Evolutionary conservation across 345 rosid species (phyloP).

Genomic region (Balakata baccata): DNA sequence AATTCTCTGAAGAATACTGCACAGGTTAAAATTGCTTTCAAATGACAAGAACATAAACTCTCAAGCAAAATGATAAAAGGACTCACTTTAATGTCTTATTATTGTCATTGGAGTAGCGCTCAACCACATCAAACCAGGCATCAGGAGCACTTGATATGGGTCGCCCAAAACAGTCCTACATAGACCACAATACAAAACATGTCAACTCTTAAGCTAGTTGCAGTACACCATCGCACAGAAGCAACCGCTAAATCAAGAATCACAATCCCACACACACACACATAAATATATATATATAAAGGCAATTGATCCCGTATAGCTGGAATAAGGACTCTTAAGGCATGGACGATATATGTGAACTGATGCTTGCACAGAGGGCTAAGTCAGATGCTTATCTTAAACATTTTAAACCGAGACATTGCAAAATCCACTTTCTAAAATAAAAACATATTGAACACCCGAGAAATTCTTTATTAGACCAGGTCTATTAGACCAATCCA

Average conservation of each 20-base stretch:
- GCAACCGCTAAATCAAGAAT: neutral
- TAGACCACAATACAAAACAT: neutral
- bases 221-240: neutral
- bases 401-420: no score
- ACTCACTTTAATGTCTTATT: constrained; percentile 81
- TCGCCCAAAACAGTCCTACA: constrained; percentile 82
- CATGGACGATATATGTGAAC: neutral
- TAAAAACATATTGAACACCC: no score
- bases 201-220: neutral
- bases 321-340: neutral
- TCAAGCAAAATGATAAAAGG: neutral
- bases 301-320: neutral
- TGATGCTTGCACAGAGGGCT: neutral
- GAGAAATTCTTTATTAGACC: no score
- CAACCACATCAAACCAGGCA: constrained; percentile 84
- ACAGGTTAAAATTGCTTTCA: neutral
- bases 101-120: constrained; percentile 72
- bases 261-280: neutral
- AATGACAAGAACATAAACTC: neutral
- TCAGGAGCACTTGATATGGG: constrained; percentile 88
- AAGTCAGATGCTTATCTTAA: no score
- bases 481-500: no score
- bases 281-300: neutral
- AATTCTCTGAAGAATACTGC: neutral
- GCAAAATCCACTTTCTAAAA: no score